Base-by-base conservation (phyloP, 805 yeast species). In the Candida gorgasii region DNA sequence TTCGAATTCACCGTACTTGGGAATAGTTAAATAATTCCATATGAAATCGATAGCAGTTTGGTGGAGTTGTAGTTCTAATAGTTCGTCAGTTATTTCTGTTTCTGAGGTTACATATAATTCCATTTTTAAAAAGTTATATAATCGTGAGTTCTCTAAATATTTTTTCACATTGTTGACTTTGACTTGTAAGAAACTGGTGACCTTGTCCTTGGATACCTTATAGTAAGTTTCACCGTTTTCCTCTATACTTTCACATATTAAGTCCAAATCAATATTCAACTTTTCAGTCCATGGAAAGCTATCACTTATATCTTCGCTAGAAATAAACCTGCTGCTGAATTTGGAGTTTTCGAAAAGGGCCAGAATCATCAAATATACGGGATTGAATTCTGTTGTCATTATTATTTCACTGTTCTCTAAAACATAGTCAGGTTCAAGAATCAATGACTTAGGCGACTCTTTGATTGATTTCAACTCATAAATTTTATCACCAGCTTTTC, bases 261-360 rank as follows among this genome's bases (percentile, higher is more conserved):
- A 12, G 0, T 41, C 42, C 22, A 80, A 46, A 3, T 62, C 47
- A 0, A 22, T 20, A 13, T 48, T 45, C 17, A 70, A 47, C 5
- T 57, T 55, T 6, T 59, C 46, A 5, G 68, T 48, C 51, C 61
- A 53, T 15, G 61, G 65, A 15, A 59, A 45, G 13, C 52, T 46
- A 48, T 75, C 80, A 6, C 61, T 52, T 3, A 78, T 48, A 52
- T 78, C 82, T 16, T 78, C 79, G 12, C 65, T 49, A 0, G 73
- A 57, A 44, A 69, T 32, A 18, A 30, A 42, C 14, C 23, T 35
- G 12, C 28, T n/a, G 18, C 13, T 44, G 49, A 62, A 58, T 33
- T 76, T 51, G 34, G 46, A 48, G 31, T 54, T 37, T 29, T 49
- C 40, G 17, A 56, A 51, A 48, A 76, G 66, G 32, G 61, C 59